These are phyloP conservation scores for Sordariomycetes sp. DNA, from an alignment of 2,329 filamentous ascomycete genomes.

Conservation along the genomic window DNA sequence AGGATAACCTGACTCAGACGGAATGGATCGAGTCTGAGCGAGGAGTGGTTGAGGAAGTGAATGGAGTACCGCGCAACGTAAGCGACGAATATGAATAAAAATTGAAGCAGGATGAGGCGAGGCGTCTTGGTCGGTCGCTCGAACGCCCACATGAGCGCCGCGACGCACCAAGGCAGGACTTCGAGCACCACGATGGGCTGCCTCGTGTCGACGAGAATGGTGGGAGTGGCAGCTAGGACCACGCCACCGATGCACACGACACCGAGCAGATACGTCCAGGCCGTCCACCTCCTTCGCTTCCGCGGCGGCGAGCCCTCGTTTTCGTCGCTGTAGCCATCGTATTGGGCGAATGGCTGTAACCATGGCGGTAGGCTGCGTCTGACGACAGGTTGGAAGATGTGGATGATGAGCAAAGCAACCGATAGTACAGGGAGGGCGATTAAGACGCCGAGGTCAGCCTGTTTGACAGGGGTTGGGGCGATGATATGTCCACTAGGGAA, in stretches of 20 bases:
- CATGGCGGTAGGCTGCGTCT: conserved; percentile 32
- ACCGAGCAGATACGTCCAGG: conserved; percentile 27
- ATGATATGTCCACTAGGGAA: too few species aligned
- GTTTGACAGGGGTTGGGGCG: too few species aligned
- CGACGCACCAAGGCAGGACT: conserved; percentile 27
- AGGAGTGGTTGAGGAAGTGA: conserved; percentile 16
- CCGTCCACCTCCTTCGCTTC: conserved; percentile 23
- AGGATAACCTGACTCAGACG: conserved; percentile 13
- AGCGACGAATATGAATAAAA: conserved; percentile 22
- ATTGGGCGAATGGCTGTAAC: conserved; percentile 32
- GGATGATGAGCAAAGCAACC: too few species aligned
- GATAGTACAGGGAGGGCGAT: too few species aligned
- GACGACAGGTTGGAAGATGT: too few species aligned
- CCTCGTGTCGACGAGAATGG: conserved; percentile 17
- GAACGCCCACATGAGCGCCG: conserved; percentile 23
- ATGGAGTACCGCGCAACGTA: conserved; percentile 18
- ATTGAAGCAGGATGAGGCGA: conserved; percentile 28
- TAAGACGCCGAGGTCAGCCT: too few species aligned
- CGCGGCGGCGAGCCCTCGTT: too few species aligned
- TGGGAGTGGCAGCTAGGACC: conserved; percentile 17
- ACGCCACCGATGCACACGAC: conserved; percentile 23
- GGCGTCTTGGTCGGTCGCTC: conserved; percentile 32
- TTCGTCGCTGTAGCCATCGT: conserved; percentile 14
- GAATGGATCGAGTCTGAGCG: conserved; percentile 12
- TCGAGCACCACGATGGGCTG: conserved; percentile 19